phyloP scores from a whole-genome alignment of 768 basidiomycete species.

The Suillus bovinus region DNA sequence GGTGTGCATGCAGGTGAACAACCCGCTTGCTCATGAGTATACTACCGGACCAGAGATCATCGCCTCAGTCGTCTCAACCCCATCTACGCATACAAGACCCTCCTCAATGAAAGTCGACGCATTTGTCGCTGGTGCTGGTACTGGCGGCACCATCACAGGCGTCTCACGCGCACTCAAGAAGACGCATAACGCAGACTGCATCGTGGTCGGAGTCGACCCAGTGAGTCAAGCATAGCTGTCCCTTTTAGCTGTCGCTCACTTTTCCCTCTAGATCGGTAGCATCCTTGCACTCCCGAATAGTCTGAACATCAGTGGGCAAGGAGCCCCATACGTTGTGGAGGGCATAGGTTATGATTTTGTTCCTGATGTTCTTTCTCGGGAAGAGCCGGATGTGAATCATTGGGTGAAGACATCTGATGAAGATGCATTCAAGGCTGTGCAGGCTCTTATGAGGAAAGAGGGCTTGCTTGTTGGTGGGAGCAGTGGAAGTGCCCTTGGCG shows the following conservation, averaged over 20 bases:
- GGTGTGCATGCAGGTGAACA: slow-evolving; percentile 55
- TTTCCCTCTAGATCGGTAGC: slow-evolving; percentile 71
- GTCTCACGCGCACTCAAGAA: slow-evolving; percentile 78
- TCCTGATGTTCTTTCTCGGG: slow-evolving; percentile 81
- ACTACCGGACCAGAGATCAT: slow-evolving; percentile 94
- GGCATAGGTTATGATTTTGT: slow-evolving; percentile 98
- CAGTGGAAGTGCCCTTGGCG: slow-evolving; percentile 83
- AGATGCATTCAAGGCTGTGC: slow-evolving; percentile 76
- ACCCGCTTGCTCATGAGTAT: slow-evolving; percentile 88
- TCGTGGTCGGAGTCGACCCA: slow-evolving; percentile 90
- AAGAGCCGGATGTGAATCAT: slow-evolving; percentile 55
- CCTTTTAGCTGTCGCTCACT: slow-evolving; percentile 12
- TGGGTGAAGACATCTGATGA: slow-evolving; percentile 89
- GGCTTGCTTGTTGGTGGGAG: slow-evolving; percentile 93
- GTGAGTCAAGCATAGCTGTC: slow-evolving; percentile 42
- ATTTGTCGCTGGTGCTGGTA: slow-evolving; percentile 86
- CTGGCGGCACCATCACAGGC: slow-evolving; percentile 95
- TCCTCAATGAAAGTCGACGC: slow-evolving; percentile 80
- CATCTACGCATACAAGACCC: slow-evolving; percentile 52
- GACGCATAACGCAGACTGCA: slow-evolving; percentile 67
- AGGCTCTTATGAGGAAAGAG: slow-evolving; percentile 77
- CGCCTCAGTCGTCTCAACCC: slow-evolving; percentile 67
- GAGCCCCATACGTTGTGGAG: slow-evolving; percentile 73
- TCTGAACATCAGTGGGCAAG: slow-evolving; percentile 56
- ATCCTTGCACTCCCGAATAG: slow-evolving; percentile 73